Conservation (phyloP, 345 rosid genomes). For the Hevea brasiliensis region DNA sequence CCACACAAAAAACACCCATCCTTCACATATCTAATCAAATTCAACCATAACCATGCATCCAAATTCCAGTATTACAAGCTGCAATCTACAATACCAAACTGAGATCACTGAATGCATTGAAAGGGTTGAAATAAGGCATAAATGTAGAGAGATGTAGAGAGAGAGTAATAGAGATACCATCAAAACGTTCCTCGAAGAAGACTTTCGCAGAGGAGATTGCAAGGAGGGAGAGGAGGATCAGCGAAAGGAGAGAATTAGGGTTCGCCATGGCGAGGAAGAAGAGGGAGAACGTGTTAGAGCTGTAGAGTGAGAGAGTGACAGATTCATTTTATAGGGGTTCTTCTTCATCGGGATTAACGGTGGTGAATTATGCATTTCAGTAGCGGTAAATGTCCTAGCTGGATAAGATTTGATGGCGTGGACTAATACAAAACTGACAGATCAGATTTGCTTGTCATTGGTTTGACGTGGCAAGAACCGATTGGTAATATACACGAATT, state of each 20-base stretch:
- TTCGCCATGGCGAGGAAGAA: slow-evolving; percentile 25
- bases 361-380: not conserved
- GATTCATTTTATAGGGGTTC: not conserved
- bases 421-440: not conserved
- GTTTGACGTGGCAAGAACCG: slow-evolving; percentile 2
- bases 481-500: slow-evolving; percentile 16
- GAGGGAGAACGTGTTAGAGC: too few species aligned
- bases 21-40: slow-evolving; percentile 1
- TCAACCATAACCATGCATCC: not conserved
- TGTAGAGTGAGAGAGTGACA: slow-evolving; percentile 1
- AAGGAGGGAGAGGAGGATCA: slow-evolving; percentile 31
- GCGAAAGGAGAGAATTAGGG: slow-evolving; percentile 27
- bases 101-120: not conserved
- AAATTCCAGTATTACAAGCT: not conserved
- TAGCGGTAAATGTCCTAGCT: slow-evolving; percentile 9
- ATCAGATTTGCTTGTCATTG: slow-evolving; percentile 11
- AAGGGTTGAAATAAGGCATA: not conserved
- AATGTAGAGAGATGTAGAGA: not conserved
- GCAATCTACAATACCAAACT: not conserved
- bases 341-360: not conserved
- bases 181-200: slow-evolving; percentile 90
- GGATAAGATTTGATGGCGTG: not conserved
- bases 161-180: slow-evolving; percentile 48
- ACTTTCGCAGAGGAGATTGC: slow-evolving; percentile 62
- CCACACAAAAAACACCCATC: not conserved